Percentiles rank a stretch among this genome's conserved stretches.
These are phyloP conservation scores for Colletotrichum caudatum DNA, from an alignment of 2,329 filamentous ascomycete species.

Conservation along the genomic window DNA sequence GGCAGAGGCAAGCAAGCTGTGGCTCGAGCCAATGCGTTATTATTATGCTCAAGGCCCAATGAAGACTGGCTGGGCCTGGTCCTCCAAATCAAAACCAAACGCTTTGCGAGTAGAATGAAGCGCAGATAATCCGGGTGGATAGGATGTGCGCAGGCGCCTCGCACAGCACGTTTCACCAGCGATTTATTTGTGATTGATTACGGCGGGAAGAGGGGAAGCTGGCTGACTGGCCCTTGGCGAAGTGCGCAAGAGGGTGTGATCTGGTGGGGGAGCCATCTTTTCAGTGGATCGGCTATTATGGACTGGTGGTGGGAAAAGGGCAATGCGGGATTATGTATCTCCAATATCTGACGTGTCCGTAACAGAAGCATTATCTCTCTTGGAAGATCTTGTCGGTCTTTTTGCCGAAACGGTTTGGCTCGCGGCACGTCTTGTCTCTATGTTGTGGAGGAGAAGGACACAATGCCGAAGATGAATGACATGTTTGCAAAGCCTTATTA, in stretches of 20 bases:
- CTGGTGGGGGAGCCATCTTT: slow-evolving; percentile 21
- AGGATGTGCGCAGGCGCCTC: slow-evolving; percentile 15
- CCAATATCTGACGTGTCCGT: background rate
- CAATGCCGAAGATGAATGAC: background rate
- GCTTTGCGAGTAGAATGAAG: background rate
- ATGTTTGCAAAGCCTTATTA: background rate
- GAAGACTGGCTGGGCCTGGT: slow-evolving; percentile 1
- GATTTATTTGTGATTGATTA: slow-evolving; percentile 24
- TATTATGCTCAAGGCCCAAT: background rate
- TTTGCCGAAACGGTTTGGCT: background rate
- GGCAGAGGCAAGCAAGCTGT: slow-evolving; percentile 13
- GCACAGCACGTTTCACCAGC: slow-evolving; percentile 29
- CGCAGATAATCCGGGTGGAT: slow-evolving; percentile 5
- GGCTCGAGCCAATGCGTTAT: slow-evolving; percentile 7
- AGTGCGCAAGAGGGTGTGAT: slow-evolving; percentile 10
- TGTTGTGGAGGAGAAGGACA: background rate
- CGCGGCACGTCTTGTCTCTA: background rate
- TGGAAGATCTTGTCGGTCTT: background rate
- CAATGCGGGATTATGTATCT: slow-evolving; percentile 22
- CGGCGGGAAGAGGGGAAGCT: slow-evolving; percentile 16
- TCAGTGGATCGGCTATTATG: slow-evolving; percentile 15
- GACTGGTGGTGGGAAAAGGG: slow-evolving; percentile 6
- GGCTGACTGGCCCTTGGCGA: slow-evolving; percentile 1
- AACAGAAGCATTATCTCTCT: background rate
- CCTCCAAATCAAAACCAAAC: background rate